Percentiles rank a stretch among this genome's conserved stretches.
Evolutionary conservation across 495 filamentous ascomycete genomes (phyloP).

Genomic region (Cladorrhinum samala): DNA sequence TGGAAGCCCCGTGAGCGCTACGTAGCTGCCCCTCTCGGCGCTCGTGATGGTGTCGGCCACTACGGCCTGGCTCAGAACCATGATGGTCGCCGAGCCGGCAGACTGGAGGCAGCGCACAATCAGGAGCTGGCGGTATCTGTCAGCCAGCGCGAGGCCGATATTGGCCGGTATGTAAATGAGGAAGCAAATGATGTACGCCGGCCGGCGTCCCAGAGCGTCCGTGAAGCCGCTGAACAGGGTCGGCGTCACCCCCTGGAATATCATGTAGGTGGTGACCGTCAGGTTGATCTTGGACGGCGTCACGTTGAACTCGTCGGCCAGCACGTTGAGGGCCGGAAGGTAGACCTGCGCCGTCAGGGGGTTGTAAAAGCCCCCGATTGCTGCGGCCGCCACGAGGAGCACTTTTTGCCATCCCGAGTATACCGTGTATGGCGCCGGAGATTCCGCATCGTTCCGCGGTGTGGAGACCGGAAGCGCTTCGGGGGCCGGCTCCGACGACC

Average conservation of each 20-base stretch:
- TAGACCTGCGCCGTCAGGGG: constrained; percentile 66
- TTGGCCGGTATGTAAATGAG: constrained; percentile 51
- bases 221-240: constrained; percentile 52
- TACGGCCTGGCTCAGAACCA: constrained; percentile 50
- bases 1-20: constrained; percentile 34
- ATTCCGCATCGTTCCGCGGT: too few species aligned
- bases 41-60: constrained; percentile 49
- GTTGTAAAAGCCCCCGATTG: constrained; percentile 60
- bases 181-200: constrained; percentile 49
- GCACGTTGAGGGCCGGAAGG: constrained; percentile 56
- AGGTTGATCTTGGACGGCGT: constrained; percentile 53
- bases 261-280: constrained; percentile 56
- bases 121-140: constrained; percentile 45
- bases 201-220: constrained; percentile 49
- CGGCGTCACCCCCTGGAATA: constrained; percentile 54
- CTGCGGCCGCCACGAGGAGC: constrained; percentile 55
- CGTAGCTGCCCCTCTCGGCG: constrained; percentile 46
- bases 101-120: constrained; percentile 52
- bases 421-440: constrained; percentile 41
- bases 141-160: constrained; percentile 47
- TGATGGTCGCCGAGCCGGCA: constrained; percentile 44
- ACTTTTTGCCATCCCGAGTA: constrained; percentile 53
- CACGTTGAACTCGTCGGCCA: constrained; percentile 49
- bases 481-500: too few species aligned
- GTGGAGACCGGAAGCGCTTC: too few species aligned